Base-by-base conservation (phyloP, 208 protist species). In the Trypanosoma mega region DNA sequence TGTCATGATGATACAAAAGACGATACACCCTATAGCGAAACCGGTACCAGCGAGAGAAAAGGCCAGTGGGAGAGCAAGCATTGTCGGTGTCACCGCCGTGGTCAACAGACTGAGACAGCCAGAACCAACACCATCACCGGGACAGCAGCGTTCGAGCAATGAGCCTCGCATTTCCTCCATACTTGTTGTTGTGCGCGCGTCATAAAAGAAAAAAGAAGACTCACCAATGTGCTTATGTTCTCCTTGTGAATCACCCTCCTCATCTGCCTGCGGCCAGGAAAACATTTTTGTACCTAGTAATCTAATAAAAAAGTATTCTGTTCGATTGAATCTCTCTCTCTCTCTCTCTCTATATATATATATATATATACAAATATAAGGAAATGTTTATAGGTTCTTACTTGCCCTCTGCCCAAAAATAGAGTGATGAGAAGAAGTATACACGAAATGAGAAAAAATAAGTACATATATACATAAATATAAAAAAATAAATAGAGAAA, bases 91-190 rank as follows among this genome's bases (percentile, higher is more conserved):
- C 27, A 72, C 72, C 3, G 79, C 81, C 20, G 80, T 79, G 18
- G 85, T 81, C 27, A 92, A 70, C 26, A 92, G 79, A 58, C 78
- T 78, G 20, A 92, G 61, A 3, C 81, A 75, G 9, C 81, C 85
- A 2, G 85, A 78, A 20, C 80, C 65, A 6, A 92, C 73, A 50
- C 85, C 79, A 37, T 85, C 85, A 11, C 79, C 85, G 1, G 81
- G 77, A 63, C 75, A 92, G 70, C 81, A 92, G 36, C 56, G 50
- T 63, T 92, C 85, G 16, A 92, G 58, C 43, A 85, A 44, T 16
- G 81, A 92, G n/a, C 69, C 68, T 30, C 72, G 68, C 76, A 92
- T 88, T 64, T 92, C 85, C 18, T 85, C 78, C 9, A 88, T 47
- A 44, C 85, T 92, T 63, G 68, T 81, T 48, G 85, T 86, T n/a